Evolutionary conservation across 352 stramenopile genomes (phyloP).

Genomic region (Hyaloperonospora arabidopsidis): DNA sequence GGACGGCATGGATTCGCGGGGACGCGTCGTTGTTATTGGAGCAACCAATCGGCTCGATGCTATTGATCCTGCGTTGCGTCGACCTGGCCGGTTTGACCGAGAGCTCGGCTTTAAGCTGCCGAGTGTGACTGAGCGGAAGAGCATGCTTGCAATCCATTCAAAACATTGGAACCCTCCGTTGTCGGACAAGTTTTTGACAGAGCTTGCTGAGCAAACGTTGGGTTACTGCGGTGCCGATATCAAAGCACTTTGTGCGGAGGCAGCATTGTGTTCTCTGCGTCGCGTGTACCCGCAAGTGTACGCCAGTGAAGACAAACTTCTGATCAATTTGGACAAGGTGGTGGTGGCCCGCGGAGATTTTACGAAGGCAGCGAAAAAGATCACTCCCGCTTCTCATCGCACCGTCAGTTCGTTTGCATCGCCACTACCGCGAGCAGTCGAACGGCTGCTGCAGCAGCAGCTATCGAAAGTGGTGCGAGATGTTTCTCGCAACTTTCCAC

Average conservation of each 20-base stretch:
- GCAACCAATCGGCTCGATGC: conserved; percentile 96
- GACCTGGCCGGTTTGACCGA: conserved; percentile 90
- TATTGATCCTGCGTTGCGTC: conserved; percentile 92
- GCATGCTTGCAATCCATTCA: conserved; percentile 87
- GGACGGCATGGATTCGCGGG: conserved; percentile 82
- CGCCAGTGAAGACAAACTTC: conserved; percentile 60
- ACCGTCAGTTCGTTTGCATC: conserved; percentile 62
- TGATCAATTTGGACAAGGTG: conserved; percentile 67
- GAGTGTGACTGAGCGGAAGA: conserved; percentile 64
- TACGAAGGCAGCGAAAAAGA: conserved; percentile 62
- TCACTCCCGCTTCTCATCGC: conserved; percentile 71
- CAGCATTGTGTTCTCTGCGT: conserved; percentile 81
- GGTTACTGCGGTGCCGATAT: conserved; percentile 89
- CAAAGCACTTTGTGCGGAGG: conserved; percentile 87
- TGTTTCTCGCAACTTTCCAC: conserved; percentile 49
- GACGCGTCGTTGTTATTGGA: conserved; percentile 94
- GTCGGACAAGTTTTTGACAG: conserved; percentile 44
- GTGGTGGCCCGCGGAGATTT: conserved; percentile 72
- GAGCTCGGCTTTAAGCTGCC: conserved; percentile 88
- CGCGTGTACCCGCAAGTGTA: conserved; percentile 86
- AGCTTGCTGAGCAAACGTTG: conserved; percentile 76
- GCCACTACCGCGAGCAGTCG: conserved; percentile 56
- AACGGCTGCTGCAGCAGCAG: conserved; percentile 33
- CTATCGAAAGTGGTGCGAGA: conserved; percentile 37
- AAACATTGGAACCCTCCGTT: conserved; percentile 80